These are phyloP conservation scores for Sabuloglossum arenarium DNA, from an alignment of 495 filamentous ascomycete species.

Conservation along the genomic window DNA sequence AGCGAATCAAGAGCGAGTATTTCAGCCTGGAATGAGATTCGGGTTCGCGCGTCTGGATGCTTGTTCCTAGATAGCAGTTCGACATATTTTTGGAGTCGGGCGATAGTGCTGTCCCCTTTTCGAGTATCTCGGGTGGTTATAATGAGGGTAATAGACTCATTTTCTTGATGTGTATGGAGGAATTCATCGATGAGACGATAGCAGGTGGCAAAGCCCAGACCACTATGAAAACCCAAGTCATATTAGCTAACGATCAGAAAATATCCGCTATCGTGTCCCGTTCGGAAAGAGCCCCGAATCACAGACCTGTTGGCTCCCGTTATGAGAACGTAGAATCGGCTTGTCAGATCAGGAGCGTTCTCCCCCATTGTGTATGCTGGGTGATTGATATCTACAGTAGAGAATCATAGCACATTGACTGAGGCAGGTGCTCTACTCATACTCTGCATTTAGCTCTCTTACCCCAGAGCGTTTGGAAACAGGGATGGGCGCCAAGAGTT, in stretches of 20 bases:
- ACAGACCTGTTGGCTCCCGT: constrained; percentile 56
- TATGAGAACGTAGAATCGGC: constrained; percentile 27
- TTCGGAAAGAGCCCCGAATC: neutral
- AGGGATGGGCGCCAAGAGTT: no score
- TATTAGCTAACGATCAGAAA: constrained; percentile 2
- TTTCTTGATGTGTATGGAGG: constrained; percentile 38
- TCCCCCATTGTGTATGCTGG: neutral
- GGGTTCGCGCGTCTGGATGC: constrained; percentile 21
- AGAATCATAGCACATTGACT: no score
- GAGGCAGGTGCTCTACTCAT: no score
- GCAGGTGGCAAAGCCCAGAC: constrained; percentile 73
- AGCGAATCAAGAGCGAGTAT: constrained; percentile 35
- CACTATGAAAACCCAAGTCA: constrained; percentile 30
- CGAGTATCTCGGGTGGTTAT: constrained; percentile 37
- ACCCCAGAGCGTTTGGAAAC: no score
- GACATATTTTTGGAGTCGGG: constrained; percentile 30
- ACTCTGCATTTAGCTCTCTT: no score
- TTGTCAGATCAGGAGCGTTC: neutral
- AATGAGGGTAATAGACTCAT: constrained; percentile 42
- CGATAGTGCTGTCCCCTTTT: constrained; percentile 39
- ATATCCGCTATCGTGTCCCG: neutral
- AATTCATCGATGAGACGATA: constrained; percentile 84
- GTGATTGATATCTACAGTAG: neutral
- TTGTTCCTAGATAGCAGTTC: constrained; percentile 21
- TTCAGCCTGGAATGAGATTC: constrained; percentile 22